Conservation (phyloP, 2,329 filamentous ascomycete genomes). For the Aureobasidium vineae region DNA sequence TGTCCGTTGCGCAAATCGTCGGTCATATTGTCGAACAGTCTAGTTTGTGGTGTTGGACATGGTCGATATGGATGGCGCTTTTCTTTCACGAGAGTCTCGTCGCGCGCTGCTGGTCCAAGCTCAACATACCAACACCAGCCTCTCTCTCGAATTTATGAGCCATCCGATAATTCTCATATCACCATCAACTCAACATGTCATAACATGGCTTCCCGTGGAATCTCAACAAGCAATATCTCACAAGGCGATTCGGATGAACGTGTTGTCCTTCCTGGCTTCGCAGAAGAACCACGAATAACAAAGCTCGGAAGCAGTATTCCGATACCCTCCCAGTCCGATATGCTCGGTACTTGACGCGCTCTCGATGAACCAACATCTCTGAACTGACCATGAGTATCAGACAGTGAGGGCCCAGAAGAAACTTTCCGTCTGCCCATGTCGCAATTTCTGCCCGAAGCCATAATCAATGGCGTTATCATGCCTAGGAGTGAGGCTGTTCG, state of each 20-base stretch:
- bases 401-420: neutral
- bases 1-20: slow-evolving; percentile 29
- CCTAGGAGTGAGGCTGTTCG: neutral
- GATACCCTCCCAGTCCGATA: slow-evolving; percentile 5
- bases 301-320: neutral
- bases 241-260: neutral
- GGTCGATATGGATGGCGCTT: neutral
- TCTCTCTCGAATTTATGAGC: neutral
- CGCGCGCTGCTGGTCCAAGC: slow-evolving; percentile 4
- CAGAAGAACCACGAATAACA: neutral
- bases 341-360: neutral
- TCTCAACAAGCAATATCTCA: neutral
- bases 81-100: neutral
- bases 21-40: slow-evolving; percentile 24
- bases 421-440: neutral
- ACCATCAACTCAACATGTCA: neutral
- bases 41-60: neutral
- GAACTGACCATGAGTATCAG: neutral
- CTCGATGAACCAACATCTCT: neutral
- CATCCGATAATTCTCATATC: neutral
- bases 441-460: neutral
- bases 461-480: neutral
- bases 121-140: neutral
- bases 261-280: no score
- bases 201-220: neutral